Percentiles rank a stretch among this genome's conserved stretches.
Conservation (phyloP, 2,329 filamentous ascomycete genomes). For the Claviceps sp. region DNA sequence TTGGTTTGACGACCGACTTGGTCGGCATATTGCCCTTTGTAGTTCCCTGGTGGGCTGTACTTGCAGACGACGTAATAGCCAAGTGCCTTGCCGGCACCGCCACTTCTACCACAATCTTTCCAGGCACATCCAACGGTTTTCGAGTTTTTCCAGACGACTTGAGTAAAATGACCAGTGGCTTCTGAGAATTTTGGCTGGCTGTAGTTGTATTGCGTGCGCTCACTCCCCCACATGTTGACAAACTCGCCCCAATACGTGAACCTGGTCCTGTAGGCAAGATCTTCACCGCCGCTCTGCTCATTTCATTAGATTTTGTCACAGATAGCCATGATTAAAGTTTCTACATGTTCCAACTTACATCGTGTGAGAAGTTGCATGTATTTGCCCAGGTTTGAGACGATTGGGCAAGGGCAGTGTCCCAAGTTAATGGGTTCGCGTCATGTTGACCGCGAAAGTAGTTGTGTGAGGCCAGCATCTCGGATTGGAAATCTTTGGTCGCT, state of each 20-base stretch:
- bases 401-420: not conserved
- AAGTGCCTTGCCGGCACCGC: not conserved
- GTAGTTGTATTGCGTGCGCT: not conserved
- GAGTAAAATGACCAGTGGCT: constrained; percentile 1
- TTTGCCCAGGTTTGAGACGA: not conserved
- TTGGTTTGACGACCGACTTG: not conserved
- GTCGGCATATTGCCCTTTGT: not conserved
- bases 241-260: not conserved
- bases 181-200: not conserved
- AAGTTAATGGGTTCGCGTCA: not conserved
- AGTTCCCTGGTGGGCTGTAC: constrained; percentile 2
- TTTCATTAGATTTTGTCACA: not conserved
- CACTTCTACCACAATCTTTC: not conserved
- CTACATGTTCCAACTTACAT: not conserved
- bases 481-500: not conserved
- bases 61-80: constrained; percentile 2
- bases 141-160: not conserved
- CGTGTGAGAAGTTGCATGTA: not conserved
- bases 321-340: not conserved
- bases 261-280: not conserved
- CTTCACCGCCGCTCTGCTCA: not conserved
- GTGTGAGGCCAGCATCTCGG: constrained; percentile 1
- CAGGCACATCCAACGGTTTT: not conserved
- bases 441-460: constrained; percentile 2
- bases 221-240: constrained; percentile 1